Percentiles rank a stretch among this genome's conserved stretches.
Conservation (phyloP, 768 basidiomycete species). For the Coprinellus aureogranulatus region DNA sequence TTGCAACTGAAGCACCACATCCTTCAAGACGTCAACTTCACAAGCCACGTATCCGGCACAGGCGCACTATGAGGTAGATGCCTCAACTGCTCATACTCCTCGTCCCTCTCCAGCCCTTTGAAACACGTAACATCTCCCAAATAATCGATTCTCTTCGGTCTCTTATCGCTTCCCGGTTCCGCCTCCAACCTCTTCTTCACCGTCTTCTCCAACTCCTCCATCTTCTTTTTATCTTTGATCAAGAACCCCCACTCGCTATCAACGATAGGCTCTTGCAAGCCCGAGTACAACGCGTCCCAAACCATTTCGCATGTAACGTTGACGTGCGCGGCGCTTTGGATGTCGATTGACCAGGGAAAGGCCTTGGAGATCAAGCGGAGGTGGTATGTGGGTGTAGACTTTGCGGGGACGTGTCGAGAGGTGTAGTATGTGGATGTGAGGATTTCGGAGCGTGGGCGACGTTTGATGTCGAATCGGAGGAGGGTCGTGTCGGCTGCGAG, state of each 20-base stretch:
- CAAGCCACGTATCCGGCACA: constrained; percentile 57
- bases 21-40: constrained; percentile 31
- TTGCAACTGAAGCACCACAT: no score
- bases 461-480: constrained; percentile 49
- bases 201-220: constrained; percentile 47
- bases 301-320: constrained; percentile 51
- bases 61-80: constrained; percentile 42
- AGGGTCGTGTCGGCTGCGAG: constrained; percentile 52
- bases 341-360: constrained; percentile 67
- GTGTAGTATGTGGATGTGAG: constrained; percentile 40
- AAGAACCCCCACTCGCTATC: constrained; percentile 71
- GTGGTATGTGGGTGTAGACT: constrained; percentile 33
- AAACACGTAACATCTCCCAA: constrained; percentile 59
- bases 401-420: constrained; percentile 34
- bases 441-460: constrained; percentile 41
- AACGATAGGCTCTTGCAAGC: constrained; percentile 50
- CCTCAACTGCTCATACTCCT: constrained; percentile 51
- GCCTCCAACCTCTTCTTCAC: constrained; percentile 46
- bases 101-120: constrained; percentile 60
- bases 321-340: constrained; percentile 31
- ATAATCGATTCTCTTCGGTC: constrained; percentile 60
- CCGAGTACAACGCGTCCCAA: constrained; percentile 51
- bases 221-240: constrained; percentile 39
- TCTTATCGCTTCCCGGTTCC: constrained; percentile 28
- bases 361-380: constrained; percentile 57